Base-by-base conservation (phyloP, 1,139 yeast genomes). In the Kodamaea derodonti region DNA sequence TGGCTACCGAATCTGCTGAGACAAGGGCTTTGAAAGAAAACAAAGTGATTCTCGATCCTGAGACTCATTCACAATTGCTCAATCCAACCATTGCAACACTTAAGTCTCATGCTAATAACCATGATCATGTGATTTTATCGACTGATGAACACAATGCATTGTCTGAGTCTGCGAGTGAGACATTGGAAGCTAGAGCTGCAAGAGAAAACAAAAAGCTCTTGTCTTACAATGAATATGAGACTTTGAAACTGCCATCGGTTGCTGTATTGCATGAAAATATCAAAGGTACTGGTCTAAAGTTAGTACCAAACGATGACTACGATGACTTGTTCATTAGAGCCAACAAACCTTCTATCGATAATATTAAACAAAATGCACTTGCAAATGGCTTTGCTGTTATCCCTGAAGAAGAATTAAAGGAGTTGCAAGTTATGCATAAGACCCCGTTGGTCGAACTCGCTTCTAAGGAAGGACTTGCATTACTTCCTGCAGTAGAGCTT, bases 271-370 rank as follows among this genome's bases (percentile, higher is more conserved):
- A 62, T 32, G 55, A 49, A 3, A 57, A 46, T 35, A 43, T 60
- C 7, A 45, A 47, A 31, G 58, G 52, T n/a, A 45, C 54, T 1
- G 51, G 52, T 15, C 47, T 48, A 43, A 55, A 51, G 39, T 31
- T 62, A 6, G 32, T 64, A 3, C 37, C 47, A 16, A 35, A 27
- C 16, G 45, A 45, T 8, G 68, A 61, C 24, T 63, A 63, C 37
- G 65, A 65, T 33, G 55, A 54, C 11, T 49, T 68, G 38, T 47
- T 65, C 16, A 38, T 64, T 10, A 52, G 48, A 30, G 69, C 68
- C 5, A 62, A 62, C 35, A 62, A 63, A 44, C 72, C 73, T 2
- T 52, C 69, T 4, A 46, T 66, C 24, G 66, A 60, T 6, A 47
- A 47, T 18, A 52, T 69, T 14, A 47, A 46, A 22, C 38, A 46